Evolutionary conservation across 2,329 filamentous ascomycete species (phyloP), one percentile per base, ranked within the genome.

Genomic region (Monosporascus sp.): DNA sequence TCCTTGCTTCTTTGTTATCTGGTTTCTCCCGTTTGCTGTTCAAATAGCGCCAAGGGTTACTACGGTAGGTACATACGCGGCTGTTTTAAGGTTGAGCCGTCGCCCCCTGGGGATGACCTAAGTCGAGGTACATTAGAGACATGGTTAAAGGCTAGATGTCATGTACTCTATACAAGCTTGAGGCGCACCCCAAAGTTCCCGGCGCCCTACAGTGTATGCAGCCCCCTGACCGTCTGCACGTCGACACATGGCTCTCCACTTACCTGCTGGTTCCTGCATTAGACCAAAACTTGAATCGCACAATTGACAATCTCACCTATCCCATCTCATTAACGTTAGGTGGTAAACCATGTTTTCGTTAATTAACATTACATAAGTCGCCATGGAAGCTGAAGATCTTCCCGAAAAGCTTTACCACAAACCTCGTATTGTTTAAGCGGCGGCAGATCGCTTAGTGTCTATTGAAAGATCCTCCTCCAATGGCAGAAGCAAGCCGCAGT

Each of bases 241-340:
- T 50, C 44, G 55, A 53, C 60, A 62, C 59, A 61, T 62, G 60
- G 60, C 55, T 61, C 59, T 58, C 60, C 59, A 62, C 60, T 55
- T 47, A 44, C 52, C 53, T 49, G 46, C 52, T 50, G 9, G 60
- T 62, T 62, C 60, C 60, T 62, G 60, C 60, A 62, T 62, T 62
- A 62, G 59, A 41, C 49, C 53, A 52, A 45, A 31, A 31, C 53
- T 49, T 31, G 52, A 45, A 48, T 48, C 37, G 50, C 55, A 54
- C 50, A 43, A 41, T 37, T 24, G 38, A 49, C 22, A 31, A 25
- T 18, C 24, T 46, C 11, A 24, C 22, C 9, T 17, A 31, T 46
- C 22, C 20, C 43, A 27, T 22, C 31, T 46, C 24, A 31, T 46
- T 46, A 35, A 35, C 31, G 9, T 2, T 35, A 5, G 11, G 11